Percentiles rank a stretch among this genome's conserved stretches.
Evolutionary conservation across 352 stramenopile species (phyloP).

Genomic region (Pythium periplocum): DNA sequence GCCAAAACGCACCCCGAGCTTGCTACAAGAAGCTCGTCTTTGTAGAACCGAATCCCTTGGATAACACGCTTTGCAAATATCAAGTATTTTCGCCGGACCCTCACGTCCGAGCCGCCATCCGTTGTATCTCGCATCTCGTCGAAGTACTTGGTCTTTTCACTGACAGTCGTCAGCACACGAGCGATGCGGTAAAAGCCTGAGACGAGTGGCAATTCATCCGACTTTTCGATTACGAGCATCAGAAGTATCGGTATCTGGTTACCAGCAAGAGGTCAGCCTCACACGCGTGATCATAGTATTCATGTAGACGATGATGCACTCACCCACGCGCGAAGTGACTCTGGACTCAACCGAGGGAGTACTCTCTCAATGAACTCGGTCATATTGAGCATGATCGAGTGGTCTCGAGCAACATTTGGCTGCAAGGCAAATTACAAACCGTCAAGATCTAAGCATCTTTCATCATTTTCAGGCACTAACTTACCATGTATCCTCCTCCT

Average conservation of each 20-base stretch:
- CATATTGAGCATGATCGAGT: constrained; percentile 78
- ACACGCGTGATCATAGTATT: too few species aligned
- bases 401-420: constrained; percentile 61
- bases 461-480: not conserved
- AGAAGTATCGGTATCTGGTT: constrained; percentile 15
- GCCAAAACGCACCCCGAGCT: constrained; percentile 53
- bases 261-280: too few species aligned
- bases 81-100: too few species aligned
- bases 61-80: constrained; percentile 4
- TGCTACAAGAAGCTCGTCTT: constrained; percentile 69
- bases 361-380: constrained; percentile 69
- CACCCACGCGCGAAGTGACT: constrained; percentile 3
- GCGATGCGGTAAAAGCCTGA: constrained; percentile 27
- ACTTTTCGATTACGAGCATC: constrained; percentile 18
- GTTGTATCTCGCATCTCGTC: too few species aligned
- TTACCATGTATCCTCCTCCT: constrained; percentile 51
- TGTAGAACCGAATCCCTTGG: constrained; percentile 54
- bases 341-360: constrained; percentile 22
- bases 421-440: constrained; percentile 14
- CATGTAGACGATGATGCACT: not conserved
- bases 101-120: too few species aligned
- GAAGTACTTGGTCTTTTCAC: constrained; percentile 7
- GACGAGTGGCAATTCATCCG: constrained; percentile 17
- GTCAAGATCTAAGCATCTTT: constrained; percentile 1
- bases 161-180: constrained; percentile 8